These are phyloP conservation scores for Agapanthus africanus DNA, from an alignment of 106 monocot species.

Conservation along the genomic window DNA sequence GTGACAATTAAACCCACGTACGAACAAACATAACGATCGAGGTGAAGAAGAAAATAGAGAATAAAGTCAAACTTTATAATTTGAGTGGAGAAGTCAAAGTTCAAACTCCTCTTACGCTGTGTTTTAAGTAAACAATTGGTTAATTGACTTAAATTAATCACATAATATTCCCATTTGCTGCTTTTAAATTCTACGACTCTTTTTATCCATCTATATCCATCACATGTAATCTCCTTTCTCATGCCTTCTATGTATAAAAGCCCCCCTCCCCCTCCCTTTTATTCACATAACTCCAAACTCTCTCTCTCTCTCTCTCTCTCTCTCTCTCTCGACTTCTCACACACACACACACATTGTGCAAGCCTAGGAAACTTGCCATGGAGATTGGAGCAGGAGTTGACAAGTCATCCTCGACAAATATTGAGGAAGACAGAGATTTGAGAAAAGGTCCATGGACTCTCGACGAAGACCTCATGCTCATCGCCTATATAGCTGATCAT, in stretches of 20 bases:
- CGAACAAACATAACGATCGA: neutral
- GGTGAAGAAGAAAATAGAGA: too few relatives aligned
- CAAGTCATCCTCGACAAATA: too few relatives aligned
- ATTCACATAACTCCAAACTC: neutral
- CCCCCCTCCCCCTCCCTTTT: neutral
- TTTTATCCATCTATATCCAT: too few relatives aligned
- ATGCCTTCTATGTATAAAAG: neutral
- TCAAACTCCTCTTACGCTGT: conserved; percentile 9
- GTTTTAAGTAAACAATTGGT: neutral
- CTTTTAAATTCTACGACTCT: too few relatives aligned
- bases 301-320: neutral
- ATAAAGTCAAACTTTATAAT: too few relatives aligned
- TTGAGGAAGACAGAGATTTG: conserved; percentile 30
- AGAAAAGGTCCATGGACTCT: conserved; percentile 67
- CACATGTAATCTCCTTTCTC: conserved; percentile 4
- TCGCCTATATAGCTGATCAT: conserved; percentile 42
- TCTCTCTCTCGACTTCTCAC: too few relatives aligned
- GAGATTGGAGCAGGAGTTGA: neutral
- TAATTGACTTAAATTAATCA: too few relatives aligned
- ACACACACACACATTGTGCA: neutral
- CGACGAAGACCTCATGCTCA: conserved; percentile 57
- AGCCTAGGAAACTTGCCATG: neutral
- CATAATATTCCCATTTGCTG: neutral
- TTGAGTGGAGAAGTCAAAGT: conserved; percentile 10
- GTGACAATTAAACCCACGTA: conserved; percentile 3